Base-by-base conservation (phyloP, 2,329 filamentous ascomycete genomes). In the Talaromyces sp. region DNA sequence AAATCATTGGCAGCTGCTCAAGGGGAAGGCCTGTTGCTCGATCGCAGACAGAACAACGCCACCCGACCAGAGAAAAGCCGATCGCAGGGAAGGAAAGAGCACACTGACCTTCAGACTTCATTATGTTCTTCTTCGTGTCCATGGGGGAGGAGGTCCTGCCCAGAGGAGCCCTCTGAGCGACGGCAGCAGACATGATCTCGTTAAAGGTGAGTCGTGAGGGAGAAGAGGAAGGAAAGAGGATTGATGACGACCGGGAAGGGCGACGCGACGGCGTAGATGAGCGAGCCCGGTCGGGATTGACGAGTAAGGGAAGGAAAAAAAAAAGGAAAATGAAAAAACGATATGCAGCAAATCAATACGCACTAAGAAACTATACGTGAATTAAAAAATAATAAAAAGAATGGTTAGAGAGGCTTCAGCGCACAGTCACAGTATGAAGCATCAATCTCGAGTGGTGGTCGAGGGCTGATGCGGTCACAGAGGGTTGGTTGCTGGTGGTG, bases 91-190 rank as follows among this genome's bases (percentile, higher is more conserved):
- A 60, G 60, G 60, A 68, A 67, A 52, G 45, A 62, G 57, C 52
- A n/a, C 39, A 67, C 63, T 37, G 13, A 81, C 79, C 77, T 75
- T 79, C 77, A 69, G 72, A 71, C 65, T 79, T 75, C 62, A 75
- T 64, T 37, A 69, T 69, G 62, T 72, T 73, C 68, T 77, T 80
- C 69, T 79, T 80, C 68, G 64, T 43, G 41, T 81, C 79, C 77
- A 81, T 80, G 69, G 78, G 73, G 60, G 78, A 76, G 63, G 78
- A 73, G 65, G 75, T 76, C 66, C 72, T 73, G 67, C 69, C 68
- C 60, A 74, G 73, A 57, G 78, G 75, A 58, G 72, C 71, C 63
- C 74, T 73, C 63, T 74, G 71, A 68, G 76, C 75, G 66, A 79
- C 75, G 52, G 74, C 74, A 70, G 78, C 75, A 72, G 78, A 78